Conservation (phyloP, 2,329 filamentous ascomycete species). For the Ophiostoma australiae region DNA sequence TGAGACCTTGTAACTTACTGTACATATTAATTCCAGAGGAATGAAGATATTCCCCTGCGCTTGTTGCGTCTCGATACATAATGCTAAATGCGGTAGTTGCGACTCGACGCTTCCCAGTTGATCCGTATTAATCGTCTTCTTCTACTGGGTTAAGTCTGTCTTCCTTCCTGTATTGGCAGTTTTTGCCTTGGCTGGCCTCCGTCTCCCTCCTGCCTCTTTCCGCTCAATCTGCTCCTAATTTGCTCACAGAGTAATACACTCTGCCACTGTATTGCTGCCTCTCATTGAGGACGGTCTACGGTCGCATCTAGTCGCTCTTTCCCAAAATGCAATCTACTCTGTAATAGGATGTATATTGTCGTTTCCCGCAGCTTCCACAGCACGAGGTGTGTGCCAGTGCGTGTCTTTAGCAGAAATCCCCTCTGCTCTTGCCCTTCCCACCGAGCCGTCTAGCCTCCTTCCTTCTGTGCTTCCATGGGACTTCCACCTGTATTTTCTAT, state of each 20-base stretch:
- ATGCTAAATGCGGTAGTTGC: neutral
- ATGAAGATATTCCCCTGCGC: neutral
- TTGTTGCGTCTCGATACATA: neutral
- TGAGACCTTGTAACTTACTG: neutral
- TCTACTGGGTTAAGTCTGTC: neutral
- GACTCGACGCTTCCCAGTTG: neutral
- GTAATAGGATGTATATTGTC: neutral
- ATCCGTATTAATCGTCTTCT: neutral
- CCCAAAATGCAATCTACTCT: neutral
- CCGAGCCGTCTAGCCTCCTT: neutral
- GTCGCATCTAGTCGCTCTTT: neutral
- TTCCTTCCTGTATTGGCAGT: slow-evolving; percentile 17
- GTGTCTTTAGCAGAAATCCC: neutral
- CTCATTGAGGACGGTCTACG: neutral
- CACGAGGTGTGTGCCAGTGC: neutral
- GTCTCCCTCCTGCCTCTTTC: neutral
- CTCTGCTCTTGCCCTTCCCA: neutral
- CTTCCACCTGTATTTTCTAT: neutral
- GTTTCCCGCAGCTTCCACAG: neutral
- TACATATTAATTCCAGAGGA: too few relatives aligned
- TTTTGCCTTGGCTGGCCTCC: slow-evolving; percentile 1
- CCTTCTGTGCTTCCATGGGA: neutral
- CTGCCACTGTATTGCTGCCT: neutral
- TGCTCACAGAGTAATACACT: neutral
- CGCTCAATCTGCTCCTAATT: neutral